Percentiles rank a stretch among this genome's conserved stretches.
These are phyloP conservation scores for Naganishia albida DNA, from an alignment of 1,284 basidiomycete species.

Conservation along the genomic window DNA sequence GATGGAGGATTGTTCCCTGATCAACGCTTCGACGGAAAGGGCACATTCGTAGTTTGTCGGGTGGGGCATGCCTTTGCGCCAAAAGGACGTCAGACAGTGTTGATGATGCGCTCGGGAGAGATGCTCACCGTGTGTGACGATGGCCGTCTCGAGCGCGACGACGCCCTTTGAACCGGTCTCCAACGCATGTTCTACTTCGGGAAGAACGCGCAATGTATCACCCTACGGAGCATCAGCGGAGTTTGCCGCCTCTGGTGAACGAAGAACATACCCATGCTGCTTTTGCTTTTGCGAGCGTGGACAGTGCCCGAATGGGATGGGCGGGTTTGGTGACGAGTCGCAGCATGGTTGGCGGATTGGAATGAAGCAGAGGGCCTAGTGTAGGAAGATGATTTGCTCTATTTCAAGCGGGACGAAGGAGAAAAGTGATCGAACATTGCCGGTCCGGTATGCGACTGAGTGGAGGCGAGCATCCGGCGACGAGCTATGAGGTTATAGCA, in stretches of 20 bases:
- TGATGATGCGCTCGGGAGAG: too few species aligned
- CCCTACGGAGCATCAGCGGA: neutral
- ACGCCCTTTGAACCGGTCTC: constrained; percentile 54
- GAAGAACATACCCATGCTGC: constrained; percentile 14
- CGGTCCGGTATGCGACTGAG: too few species aligned
- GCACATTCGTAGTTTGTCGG: constrained; percentile 77
- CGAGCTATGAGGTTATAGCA: too few species aligned
- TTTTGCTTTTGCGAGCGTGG: constrained; percentile 27
- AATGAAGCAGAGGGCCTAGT: neutral
- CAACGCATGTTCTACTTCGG: constrained; percentile 77
- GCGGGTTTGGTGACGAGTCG: neutral
- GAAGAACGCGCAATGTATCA: constrained; percentile 41
- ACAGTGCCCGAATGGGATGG: neutral
- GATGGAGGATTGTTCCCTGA: constrained; percentile 61
- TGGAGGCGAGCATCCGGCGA: too few species aligned
- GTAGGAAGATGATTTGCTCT: neutral
- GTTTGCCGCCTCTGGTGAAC: neutral
- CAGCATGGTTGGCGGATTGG: neutral
- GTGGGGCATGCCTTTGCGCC: constrained; percentile 64
- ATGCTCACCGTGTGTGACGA: constrained; percentile 76
- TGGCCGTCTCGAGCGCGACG: constrained; percentile 68
- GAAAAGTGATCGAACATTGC: too few species aligned
- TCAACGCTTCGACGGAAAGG: constrained; percentile 70
- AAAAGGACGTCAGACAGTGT: neutral
- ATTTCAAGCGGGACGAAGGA: too few species aligned